A percentile compares a stretch with the other conserved stretches of the same genome.
phyloP scores from a whole-genome alignment of 148 eudicot genomes.

The Fagopyrum tataricum region DNA sequence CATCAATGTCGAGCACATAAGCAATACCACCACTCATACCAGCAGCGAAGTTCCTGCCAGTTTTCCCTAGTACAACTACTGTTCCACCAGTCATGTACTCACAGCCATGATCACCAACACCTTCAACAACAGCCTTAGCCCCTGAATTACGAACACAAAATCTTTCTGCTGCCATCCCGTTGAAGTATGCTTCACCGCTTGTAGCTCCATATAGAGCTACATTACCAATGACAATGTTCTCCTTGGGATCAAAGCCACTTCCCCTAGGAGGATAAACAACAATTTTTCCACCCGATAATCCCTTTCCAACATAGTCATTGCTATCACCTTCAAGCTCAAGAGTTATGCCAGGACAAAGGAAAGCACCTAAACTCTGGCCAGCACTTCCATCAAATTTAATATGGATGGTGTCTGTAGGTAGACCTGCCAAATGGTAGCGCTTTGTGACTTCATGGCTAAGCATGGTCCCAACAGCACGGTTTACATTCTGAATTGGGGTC shows the following conservation, averaged over 20 bases:
- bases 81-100: conserved; percentile 99
- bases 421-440: conserved; percentile 59
- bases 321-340: conserved; percentile 99
- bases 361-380: conserved; percentile 97
- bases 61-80: conserved; percentile 81
- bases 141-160: conserved; percentile 96
- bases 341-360: conserved; percentile 87
- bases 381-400: conserved; percentile 91
- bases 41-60: conserved; percentile 97
- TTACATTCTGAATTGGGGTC: conserved; percentile 64
- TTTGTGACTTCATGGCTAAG: conserved; percentile 99
- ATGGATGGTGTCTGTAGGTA: conserved; percentile 81
- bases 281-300: conserved; percentile 91
- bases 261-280: conserved; percentile 84
- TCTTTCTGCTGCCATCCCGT: conserved; percentile 99
- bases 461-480: conserved; percentile 99
- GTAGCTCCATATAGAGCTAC: conserved; percentile 97
- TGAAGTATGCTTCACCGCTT: conserved; percentile 87
- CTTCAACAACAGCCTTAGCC: conserved; percentile 95
- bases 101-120: conserved; percentile 98
- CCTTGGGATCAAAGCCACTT: conserved; percentile 92
- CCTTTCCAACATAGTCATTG: conserved; percentile 99
- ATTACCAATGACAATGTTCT: conserved; percentile 93
- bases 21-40: conserved; percentile 99
- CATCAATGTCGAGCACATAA: conserved; percentile 73